Base-by-base conservation (phyloP, 257 asterid species). In the Gentiana straminea region DNA sequence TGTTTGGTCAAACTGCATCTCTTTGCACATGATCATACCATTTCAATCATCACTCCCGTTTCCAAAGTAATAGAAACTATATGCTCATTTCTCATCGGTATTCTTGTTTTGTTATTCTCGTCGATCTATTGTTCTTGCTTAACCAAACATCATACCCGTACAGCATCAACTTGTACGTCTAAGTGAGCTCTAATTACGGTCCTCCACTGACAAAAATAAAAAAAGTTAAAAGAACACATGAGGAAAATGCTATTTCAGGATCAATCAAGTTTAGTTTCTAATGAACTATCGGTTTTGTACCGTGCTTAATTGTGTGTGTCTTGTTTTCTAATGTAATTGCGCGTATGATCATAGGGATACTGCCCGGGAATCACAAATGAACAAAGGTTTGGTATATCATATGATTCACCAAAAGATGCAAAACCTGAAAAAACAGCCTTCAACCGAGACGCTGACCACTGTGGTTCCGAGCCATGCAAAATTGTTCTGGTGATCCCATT, bases 341-440 rank as follows among this genome's bases (percentile, higher is more conserved):
- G 59, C 47, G 15, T 77, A 64, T 55, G 60, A 64, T 55, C 24
- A 32, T 72, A 91, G 98, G 98, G 98, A 51, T 78, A 77, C 74
- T 91, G 98, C 70, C 95, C 92, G 1, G 95, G 95, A 52, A 79
- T 83, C 56, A 84, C 89, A 41, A 79, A 87, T 46, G 93, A 70
- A 35, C 98, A 91, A 78, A 84, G 94, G 72, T 84, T 70, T 66
- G 95, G 95, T 62, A 70, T 91, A 68, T 74, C 90, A 54, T 83
- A 76, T 45, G 66, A 62, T 52, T 57, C 68, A 62, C 65, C 81
- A 32, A 37, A 53, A 8, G 24, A 24, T 38, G 60, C 71, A 50
- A 73, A 52, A 61, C 61, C 24, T 33, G 71, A 61, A 70, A 73
- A 74, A 3, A 79, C 1, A 77, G 54, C 55, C 86, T 63, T 63